Conservation (phyloP, 1,139 yeast genomes). For the Sugiyamaella grinbergsii region DNA sequence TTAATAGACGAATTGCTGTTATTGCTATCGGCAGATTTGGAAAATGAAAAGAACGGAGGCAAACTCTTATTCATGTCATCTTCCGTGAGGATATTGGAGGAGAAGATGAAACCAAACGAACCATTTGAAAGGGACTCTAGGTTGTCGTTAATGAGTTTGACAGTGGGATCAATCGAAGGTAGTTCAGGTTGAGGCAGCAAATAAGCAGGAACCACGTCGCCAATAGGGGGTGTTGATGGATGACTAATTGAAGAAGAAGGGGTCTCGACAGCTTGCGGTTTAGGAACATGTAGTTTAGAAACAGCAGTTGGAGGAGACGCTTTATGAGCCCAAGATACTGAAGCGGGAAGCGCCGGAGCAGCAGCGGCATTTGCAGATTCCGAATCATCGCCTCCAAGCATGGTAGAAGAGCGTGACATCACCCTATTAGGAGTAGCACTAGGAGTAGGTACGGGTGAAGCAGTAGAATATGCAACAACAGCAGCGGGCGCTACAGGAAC, state of each 20-base stretch:
- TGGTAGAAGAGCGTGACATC: conserved; percentile 38
- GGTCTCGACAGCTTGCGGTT: conserved; percentile 11
- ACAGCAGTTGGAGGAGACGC: conserved; percentile 37
- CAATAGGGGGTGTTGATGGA: conserved; percentile 18
- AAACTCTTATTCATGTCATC: conserved; percentile 36
- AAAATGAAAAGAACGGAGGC: conserved; percentile 51
- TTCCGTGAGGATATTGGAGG: conserved; percentile 42
- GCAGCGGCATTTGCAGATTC: background rate
- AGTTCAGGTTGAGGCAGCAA: conserved; percentile 32
- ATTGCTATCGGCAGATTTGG: conserved; percentile 37
- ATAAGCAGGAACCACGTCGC: conserved; percentile 25
- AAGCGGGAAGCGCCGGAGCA: conserved; percentile 41
- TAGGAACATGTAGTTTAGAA: conserved; percentile 30
- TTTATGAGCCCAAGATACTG: conserved; percentile 47
- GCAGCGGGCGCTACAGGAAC: conserved; percentile 23
- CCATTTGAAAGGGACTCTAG: conserved; percentile 39
- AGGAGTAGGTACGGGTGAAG: conserved; percentile 10
- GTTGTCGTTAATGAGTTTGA: conserved; percentile 41
- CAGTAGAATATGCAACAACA: conserved; percentile 10
- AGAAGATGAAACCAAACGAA: conserved; percentile 42
- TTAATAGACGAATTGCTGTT: conserved; percentile 17
- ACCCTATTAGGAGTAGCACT: conserved; percentile 33
- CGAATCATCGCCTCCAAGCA: conserved; percentile 26
- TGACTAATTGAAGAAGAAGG: conserved; percentile 10
- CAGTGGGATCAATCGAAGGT: conserved; percentile 38